Base-by-base conservation (phyloP, 768 basidiomycete genomes). In the Mycena olivaceomarginata region DNA sequence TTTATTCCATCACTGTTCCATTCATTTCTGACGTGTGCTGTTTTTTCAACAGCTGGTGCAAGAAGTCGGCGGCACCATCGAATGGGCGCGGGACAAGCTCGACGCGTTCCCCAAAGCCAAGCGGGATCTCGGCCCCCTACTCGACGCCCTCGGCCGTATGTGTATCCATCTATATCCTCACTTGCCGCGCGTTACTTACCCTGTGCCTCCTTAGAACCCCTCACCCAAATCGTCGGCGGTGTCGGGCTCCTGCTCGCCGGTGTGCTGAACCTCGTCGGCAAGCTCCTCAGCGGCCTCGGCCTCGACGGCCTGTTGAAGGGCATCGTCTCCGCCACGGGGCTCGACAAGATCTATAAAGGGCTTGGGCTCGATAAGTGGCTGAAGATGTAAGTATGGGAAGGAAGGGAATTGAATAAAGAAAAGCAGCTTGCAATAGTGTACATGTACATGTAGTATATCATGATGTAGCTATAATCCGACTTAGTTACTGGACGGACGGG, bases 191-290 rank as follows among this genome's bases (percentile, higher is more conserved):
- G 31, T 31, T 18, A 39, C 39, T 18, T 53, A 16, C n/a, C 20
- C 16, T 2, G 39, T 4, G 15, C 39, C 7, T 4, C 15, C 13
- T 6, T 16, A 85, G 85, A 86, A 77, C 86, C 85, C 22, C 70
- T 87, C 45, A 84, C 84, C 1, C 87, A 87, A 79, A 88, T 88
- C 40, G 82, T 87, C 37, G 84, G 85, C n/a, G 86, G 86, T 22
- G 85, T 88, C 9, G 85, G 82, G 0, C 80, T 88, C 20, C 82
- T 87, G 4, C 80, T 87, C 12, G 82, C 84, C 12, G 86, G 85
- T 39, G 86, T 86, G 5, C 81, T 86, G 31, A 86, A 86, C 74
- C 80, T 87, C 8, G 72, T 87, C 12, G 85, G 85, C 8, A 83
- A 81, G 18, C 81, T 87, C 12, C 80, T 86, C 66, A 83, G 81